These are phyloP conservation scores for Rutstroemia sydowiana DNA, from an alignment of 2,329 filamentous ascomycete genomes.

Conservation along the genomic window DNA sequence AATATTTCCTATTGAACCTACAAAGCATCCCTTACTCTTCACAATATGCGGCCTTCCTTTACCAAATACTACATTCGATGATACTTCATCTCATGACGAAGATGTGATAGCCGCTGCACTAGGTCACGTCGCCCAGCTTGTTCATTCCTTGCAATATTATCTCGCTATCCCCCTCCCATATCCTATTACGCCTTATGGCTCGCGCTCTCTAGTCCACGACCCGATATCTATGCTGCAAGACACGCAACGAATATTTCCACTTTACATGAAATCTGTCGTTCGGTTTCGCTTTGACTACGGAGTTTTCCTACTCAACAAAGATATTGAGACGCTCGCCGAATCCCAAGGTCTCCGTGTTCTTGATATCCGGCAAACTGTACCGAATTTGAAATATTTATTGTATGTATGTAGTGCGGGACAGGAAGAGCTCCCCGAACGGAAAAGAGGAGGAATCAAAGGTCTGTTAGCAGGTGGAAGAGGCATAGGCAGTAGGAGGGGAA, in stretches of 20 bases:
- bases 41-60: constrained; percentile 72
- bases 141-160: constrained; percentile 74
- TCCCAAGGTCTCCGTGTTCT: constrained; percentile 69
- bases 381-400: constrained; percentile 87
- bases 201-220: constrained; percentile 68
- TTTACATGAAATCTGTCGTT: constrained; percentile 65
- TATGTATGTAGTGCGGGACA: constrained; percentile 81
- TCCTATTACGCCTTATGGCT: constrained; percentile 64
- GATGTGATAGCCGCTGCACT: constrained; percentile 74
- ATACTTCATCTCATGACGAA: constrained; percentile 44
- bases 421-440: constrained; percentile 53
- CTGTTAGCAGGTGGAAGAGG: constrained; percentile 40
- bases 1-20: constrained; percentile 75
- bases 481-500: constrained; percentile 23
- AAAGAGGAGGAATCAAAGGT: constrained; percentile 53
- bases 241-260: constrained; percentile 62
- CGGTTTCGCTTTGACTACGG: constrained; percentile 93
- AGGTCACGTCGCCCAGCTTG: constrained; percentile 69
- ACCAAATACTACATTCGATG: constrained; percentile 72
- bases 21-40: constrained; percentile 62
- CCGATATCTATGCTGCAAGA: constrained; percentile 52
- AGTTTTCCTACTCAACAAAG: constrained; percentile 93
- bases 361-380: constrained; percentile 85
- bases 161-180: constrained; percentile 75
- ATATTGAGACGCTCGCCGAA: constrained; percentile 67